Percentiles rank a stretch among this genome's conserved stretches.
Evolutionary conservation across 2,329 filamentous ascomycete genomes (phyloP).

Genomic region (Hypomyces perniciosus): DNA sequence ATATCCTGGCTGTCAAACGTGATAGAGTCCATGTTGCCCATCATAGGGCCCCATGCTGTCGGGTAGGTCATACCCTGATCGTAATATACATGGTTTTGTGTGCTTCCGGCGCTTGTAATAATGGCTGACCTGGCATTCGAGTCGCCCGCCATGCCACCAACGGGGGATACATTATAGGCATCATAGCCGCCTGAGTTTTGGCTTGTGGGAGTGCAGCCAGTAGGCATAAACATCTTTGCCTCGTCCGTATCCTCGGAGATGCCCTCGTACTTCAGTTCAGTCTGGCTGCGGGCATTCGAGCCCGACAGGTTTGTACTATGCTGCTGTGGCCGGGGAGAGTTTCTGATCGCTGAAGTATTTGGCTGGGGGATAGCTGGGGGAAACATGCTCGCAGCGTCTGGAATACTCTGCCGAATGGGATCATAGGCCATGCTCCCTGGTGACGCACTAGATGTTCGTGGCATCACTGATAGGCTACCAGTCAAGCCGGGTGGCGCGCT

Average conservation of each 20-base stretch:
- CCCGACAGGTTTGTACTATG: slow-evolving; percentile 22
- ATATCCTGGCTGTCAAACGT: slow-evolving; percentile 74
- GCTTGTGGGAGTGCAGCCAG: slow-evolving; percentile 35
- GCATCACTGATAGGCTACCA: not conserved
- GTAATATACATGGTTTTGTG: slow-evolving; percentile 22
- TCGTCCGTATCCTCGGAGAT: slow-evolving; percentile 25
- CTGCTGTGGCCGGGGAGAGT: slow-evolving; percentile 31
- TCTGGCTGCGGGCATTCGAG: slow-evolving; percentile 16
- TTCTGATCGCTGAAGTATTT: slow-evolving; percentile 41
- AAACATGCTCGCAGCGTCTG: slow-evolving; percentile 43
- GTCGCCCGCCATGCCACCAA: slow-evolving; percentile 34
- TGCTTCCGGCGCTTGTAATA: slow-evolving; percentile 8
- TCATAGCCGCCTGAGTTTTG: slow-evolving; percentile 40
- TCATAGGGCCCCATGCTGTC: slow-evolving; percentile 25
- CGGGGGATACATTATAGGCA: slow-evolving; percentile 36
- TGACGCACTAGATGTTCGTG: slow-evolving; percentile 39
- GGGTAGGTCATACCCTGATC: slow-evolving; percentile 23
- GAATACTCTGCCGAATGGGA: slow-evolving; percentile 50
- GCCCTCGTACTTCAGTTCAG: slow-evolving; percentile 25
- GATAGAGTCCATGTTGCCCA: slow-evolving; percentile 45
- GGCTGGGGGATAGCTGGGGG: slow-evolving; percentile 45
- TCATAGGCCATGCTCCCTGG: slow-evolving; percentile 57
- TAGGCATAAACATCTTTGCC: slow-evolving; percentile 27
- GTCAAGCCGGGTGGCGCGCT: slow-evolving; percentile 5
- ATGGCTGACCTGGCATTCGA: slow-evolving; percentile 15